Evolutionary conservation across 768 basidiomycete species (phyloP).

Genomic region (Plicaturopsis crispa): DNA sequence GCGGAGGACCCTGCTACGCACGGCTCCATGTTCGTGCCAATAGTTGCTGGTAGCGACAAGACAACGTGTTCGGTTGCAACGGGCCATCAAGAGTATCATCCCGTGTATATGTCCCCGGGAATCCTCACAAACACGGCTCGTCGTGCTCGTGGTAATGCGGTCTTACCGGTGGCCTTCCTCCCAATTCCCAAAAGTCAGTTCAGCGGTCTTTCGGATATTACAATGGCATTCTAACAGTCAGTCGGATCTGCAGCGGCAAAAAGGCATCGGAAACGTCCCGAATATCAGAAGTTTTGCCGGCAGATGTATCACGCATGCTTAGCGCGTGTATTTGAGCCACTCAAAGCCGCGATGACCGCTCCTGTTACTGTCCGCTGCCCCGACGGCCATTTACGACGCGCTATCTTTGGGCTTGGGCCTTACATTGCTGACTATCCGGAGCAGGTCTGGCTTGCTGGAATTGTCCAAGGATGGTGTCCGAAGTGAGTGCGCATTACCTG

Average conservation of each 20-base stretch:
- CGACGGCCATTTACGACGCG: constrained; percentile 17
- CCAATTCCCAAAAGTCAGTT: constrained; percentile 19
- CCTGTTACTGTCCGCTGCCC: constrained; percentile 17
- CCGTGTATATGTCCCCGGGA: constrained; percentile 14
- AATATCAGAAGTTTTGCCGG: constrained; percentile 9
- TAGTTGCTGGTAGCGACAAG: constrained; percentile 19
- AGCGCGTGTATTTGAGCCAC: constrained; percentile 4
- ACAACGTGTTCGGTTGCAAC: constrained; percentile 17
- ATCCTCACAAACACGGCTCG: constrained; percentile 11
- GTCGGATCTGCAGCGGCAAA: constrained; percentile 8
- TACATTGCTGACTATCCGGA: constrained; percentile 24
- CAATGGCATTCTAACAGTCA: no score
- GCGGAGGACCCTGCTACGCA: constrained; percentile 8
- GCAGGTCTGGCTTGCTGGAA: constrained; percentile 14
- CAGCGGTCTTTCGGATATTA: no score
- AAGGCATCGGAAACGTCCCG: constrained; percentile 5
- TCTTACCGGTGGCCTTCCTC: constrained; percentile 10
- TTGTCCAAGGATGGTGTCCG: constrained; percentile 18
- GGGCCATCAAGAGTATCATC: constrained; percentile 15
- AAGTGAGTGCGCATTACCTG: constrained; percentile 10
- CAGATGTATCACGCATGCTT: constrained; percentile 13
- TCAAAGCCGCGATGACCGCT: constrained; percentile 5
- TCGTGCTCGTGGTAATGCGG: constrained; percentile 10
- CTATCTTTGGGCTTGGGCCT: constrained; percentile 16
- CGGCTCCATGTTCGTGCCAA: constrained; percentile 13